Evolutionary conservation across 257 asterid genomes (phyloP), one percentile per base, ranked within the genome.

Genomic region (Striga asiatica): DNA sequence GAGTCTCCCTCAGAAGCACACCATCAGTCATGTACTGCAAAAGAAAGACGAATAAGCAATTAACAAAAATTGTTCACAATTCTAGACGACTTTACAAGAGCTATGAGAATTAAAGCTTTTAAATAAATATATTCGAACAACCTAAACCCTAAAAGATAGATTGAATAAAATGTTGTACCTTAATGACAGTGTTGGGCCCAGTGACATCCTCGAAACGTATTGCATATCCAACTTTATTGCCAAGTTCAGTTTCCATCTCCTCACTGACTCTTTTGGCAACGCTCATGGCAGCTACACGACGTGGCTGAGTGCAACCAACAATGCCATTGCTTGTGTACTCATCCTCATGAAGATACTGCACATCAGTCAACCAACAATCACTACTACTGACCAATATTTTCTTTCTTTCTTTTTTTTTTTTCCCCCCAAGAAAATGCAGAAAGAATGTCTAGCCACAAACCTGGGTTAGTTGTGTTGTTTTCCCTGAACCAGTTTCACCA

Each of bases 151-250:
- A n/a, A n/a, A n/a, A n/a, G n/a, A n/a, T n/a, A n/a, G n/a, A n/a
- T n/a, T n/a, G n/a, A n/a, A n/a, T n/a, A n/a, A n/a, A n/a, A n/a
- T n/a, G n/a, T n/a, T 29, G 8, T 70, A 84, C 98, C 98, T 91
- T 91, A 57, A 91, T 84, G 18, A 87, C 84, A 5, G 98, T 91
- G 58, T 75, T 78, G 32, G 88, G 84, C 51, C 98, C 95, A 49
- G 98, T 91, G n/a, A 82, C 89, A 73, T 91, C 98, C 72, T 91
- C 98, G 29, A 91, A 91, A 24, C 97, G 95, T 71, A 91, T 38
- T 13, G 46, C 94, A 38, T 85, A 82, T 0, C 95, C 95, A 63
- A 85, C 95, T 68, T 85, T 89, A 72, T 82, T 87, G 28, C 95
- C 95, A 53, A 85, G 54, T 24, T 84, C 84, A 52, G 83, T 82